phyloP scores from a whole-genome alignment of 805 yeast species.

The Yarrowia osloensis region DNA sequence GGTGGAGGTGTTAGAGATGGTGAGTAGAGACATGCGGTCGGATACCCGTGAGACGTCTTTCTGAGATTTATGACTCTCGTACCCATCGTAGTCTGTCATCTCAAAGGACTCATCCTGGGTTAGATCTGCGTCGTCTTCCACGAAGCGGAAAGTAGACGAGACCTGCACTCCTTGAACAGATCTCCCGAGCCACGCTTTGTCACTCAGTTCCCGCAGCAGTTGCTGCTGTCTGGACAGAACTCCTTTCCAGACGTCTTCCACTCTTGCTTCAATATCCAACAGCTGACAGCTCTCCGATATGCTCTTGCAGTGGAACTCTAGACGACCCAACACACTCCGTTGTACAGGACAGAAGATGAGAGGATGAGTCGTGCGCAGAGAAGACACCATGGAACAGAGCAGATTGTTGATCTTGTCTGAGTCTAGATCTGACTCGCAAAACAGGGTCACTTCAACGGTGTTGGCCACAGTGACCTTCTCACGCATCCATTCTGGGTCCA shows the following conservation, averaged over 20 bases:
- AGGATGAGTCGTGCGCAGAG: not conserved
- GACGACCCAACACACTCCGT: not conserved
- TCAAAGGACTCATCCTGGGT: constrained; percentile 14
- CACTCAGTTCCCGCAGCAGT: not conserved
- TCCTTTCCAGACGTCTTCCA: not conserved
- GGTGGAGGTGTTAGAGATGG: not conserved
- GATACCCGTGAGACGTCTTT: not conserved
- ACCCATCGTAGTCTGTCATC: not conserved
- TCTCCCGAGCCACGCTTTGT: not conserved
- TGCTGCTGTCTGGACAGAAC: not conserved
- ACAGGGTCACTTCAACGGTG: not conserved
- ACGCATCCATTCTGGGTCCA: not conserved
- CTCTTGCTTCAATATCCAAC: not conserved
- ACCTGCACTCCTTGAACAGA: not conserved
- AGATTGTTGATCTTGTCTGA: not conserved
- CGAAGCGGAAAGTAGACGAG: not conserved
- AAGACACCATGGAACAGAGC: not conserved
- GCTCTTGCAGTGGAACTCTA: constrained; percentile 1
- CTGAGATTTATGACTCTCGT: not conserved
- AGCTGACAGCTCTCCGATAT: not conserved
- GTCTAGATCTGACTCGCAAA: not conserved
- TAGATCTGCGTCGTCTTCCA: not conserved
- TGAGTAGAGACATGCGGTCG: not conserved
- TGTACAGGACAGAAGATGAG: constrained; percentile 18
- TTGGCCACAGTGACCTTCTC: not conserved